Evolutionary conservation across 192 early-diverging fungal genomes (phyloP).

Genomic region (Umbelopsis sp.): DNA sequence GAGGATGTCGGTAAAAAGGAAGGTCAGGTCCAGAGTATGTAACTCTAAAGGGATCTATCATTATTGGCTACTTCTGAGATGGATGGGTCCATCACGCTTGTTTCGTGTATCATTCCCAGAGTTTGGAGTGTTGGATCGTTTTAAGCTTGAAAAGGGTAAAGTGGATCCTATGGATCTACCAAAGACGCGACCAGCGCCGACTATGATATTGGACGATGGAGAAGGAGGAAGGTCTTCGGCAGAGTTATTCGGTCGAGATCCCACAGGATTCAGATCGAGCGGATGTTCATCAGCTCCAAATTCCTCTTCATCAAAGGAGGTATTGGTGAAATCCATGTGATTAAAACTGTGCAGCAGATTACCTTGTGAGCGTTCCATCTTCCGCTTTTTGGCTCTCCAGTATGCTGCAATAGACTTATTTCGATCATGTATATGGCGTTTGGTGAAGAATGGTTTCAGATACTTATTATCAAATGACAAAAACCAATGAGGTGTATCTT

Average conservation of each 20-base stretch:
- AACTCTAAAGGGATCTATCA: not conserved
- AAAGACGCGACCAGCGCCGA: constrained; percentile 38
- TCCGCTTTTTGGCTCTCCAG: constrained; percentile 34
- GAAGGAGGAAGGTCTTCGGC: not conserved
- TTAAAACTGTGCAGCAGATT: constrained; percentile 31
- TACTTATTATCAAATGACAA: constrained; percentile 80
- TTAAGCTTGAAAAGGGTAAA: not conserved
- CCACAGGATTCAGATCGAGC: constrained; percentile 25
- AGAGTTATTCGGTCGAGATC: not conserved
- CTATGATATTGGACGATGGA: constrained; percentile 20
- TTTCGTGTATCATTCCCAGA: not conserved
- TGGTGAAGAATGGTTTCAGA: constrained; percentile 81
- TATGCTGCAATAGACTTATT: constrained; percentile 36
- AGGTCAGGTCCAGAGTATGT: no score
- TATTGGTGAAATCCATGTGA: constrained; percentile 15
- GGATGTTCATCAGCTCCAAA: constrained; percentile 18
- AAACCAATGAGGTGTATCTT: constrained; percentile 74
- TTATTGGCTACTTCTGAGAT: not conserved
- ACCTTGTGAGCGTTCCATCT: constrained; percentile 34
- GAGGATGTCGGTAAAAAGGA: no score
- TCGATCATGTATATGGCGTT: constrained; percentile 31
- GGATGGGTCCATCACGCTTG: constrained; percentile 7
- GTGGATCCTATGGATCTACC: constrained; percentile 20
- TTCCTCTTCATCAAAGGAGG: not conserved
- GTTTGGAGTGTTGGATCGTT: not conserved